A percentile compares a stretch with the other conserved stretches of the same genome.
These are phyloP conservation scores for Alternaria rosae DNA, from an alignment of 2,329 filamentous ascomycete species.

Conservation along the genomic window DNA sequence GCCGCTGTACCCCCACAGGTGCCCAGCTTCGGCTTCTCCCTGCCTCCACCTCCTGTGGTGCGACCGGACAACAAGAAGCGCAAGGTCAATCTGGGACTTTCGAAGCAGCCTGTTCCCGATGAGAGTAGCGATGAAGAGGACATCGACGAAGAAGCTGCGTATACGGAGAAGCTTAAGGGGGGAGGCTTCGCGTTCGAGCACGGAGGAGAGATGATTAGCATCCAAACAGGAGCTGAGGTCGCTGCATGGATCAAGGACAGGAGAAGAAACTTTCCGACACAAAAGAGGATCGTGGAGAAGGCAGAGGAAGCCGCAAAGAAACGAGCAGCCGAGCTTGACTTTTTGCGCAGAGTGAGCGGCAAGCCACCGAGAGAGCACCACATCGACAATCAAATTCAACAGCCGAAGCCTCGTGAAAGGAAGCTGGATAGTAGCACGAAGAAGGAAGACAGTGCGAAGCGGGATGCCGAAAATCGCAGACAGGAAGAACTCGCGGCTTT, in stretches of 20 bases:
- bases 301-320: constrained; percentile 54
- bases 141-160: constrained; percentile 71
- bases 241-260: constrained; percentile 82
- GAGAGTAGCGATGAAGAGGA: constrained; percentile 68
- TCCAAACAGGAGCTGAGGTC: constrained; percentile 71
- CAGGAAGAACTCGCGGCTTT: constrained; percentile 43
- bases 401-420: constrained; percentile 2
- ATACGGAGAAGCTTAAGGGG: constrained; percentile 51
- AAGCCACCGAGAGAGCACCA: constrained; percentile 15
- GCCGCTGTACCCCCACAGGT: constrained; percentile 44
- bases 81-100: constrained; percentile 74
- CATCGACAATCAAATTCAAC: background rate
- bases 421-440: constrained; percentile 1
- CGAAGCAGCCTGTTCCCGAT: constrained; percentile 63
- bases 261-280: constrained; percentile 80
- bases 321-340: constrained; percentile 50
- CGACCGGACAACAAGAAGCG: constrained; percentile 69
- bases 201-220: constrained; percentile 61
- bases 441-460: background rate
- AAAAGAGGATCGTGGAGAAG: constrained; percentile 71
- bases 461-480: background rate
- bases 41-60: constrained; percentile 28
- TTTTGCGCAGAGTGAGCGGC: constrained; percentile 40
- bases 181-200: constrained; percentile 66
- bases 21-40: constrained; percentile 46